Evolutionary conservation across 2,329 filamentous ascomycete species (phyloP).

Genomic region (Hypoxylon sp.): DNA sequence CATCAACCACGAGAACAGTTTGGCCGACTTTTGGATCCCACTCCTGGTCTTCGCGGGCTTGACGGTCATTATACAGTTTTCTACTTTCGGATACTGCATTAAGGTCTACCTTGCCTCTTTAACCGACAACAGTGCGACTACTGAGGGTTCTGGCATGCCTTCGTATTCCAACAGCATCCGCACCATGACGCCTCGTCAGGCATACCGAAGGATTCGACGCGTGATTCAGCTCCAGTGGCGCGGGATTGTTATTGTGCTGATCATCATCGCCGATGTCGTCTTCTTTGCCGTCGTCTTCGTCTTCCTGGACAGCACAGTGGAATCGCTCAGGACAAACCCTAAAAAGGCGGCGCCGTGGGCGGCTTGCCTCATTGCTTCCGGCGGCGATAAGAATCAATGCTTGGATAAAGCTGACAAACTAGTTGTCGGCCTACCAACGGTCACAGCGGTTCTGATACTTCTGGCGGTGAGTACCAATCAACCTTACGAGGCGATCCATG

Average conservation of each 20-base stretch:
- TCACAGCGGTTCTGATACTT: slow-evolving; percentile 83
- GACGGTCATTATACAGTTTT: slow-evolving; percentile 72
- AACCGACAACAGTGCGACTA: slow-evolving; percentile 74
- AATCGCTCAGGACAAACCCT: slow-evolving; percentile 63
- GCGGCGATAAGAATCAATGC: slow-evolving; percentile 73
- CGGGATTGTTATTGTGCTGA: slow-evolving; percentile 86
- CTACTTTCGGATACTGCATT: slow-evolving; percentile 85
- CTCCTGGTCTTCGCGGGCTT: slow-evolving; percentile 71
- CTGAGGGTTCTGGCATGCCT: slow-evolving; percentile 75
- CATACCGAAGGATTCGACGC: slow-evolving; percentile 84
- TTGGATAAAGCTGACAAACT: slow-evolving; percentile 65
- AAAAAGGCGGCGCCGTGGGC: slow-evolving; percentile 71
- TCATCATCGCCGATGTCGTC: slow-evolving; percentile 90
- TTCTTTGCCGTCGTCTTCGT: slow-evolving; percentile 95
- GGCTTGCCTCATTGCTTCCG: slow-evolving; percentile 68
- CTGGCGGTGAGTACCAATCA: slow-evolving; percentile 72
- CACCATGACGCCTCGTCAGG: slow-evolving; percentile 82
- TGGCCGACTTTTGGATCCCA: slow-evolving; percentile 90
- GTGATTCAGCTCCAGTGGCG: slow-evolving; percentile 95
- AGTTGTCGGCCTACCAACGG: slow-evolving; percentile 77
- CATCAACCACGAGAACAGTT: slow-evolving; percentile 87
- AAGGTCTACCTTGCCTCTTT: slow-evolving; percentile 91
- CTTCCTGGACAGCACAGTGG: slow-evolving; percentile 78
- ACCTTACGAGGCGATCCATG: too few species aligned
- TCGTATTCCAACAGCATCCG: slow-evolving; percentile 79